These are phyloP conservation scores for Pythium sp. DNA, from an alignment of 352 stramenopile genomes.

Conservation along the genomic window DNA sequence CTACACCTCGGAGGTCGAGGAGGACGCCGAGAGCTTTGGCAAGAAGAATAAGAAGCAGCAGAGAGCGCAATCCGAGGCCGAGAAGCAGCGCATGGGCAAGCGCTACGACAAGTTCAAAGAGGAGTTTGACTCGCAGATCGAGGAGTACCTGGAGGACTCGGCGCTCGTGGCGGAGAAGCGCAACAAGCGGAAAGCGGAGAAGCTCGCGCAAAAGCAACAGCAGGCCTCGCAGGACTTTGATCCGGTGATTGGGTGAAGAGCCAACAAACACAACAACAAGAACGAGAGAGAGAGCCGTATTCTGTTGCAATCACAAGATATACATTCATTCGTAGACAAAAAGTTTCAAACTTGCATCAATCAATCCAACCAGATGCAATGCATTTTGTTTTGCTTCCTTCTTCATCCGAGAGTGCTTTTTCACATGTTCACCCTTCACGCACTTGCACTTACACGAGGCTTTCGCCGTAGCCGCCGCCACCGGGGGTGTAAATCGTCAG, in stretches of 20 bases:
- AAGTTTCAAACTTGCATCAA: neutral
- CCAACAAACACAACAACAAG: neutral
- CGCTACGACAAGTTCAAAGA: conserved; percentile 51
- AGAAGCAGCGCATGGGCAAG: conserved; percentile 33
- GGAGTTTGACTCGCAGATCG: conserved; percentile 60
- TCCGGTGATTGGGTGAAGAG: conserved; percentile 11
- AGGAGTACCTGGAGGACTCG: conserved; percentile 50
- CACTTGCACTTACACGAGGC: neutral
- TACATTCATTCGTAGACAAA: neutral
- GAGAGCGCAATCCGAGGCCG: conserved; percentile 20
- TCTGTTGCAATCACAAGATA: neutral
- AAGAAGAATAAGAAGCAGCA: conserved; percentile 12
- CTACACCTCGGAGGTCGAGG: conserved; percentile 29
- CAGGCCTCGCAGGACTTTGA: conserved; percentile 13
- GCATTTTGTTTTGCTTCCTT: conserved; percentile 12
- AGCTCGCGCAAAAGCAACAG: conserved; percentile 7
- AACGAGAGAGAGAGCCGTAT: neutral
- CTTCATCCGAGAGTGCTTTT: neutral
- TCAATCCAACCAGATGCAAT: neutral
- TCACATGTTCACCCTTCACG: neutral
- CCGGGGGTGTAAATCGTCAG: conserved; percentile 96
- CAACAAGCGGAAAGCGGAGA: conserved; percentile 17
- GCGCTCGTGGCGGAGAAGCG: conserved; percentile 18
- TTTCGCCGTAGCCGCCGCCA: conserved; percentile 91
- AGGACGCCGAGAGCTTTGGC: conserved; percentile 8